Conservation (phyloP, 257 asterid species). For the Catharanthus roseus region DNA sequence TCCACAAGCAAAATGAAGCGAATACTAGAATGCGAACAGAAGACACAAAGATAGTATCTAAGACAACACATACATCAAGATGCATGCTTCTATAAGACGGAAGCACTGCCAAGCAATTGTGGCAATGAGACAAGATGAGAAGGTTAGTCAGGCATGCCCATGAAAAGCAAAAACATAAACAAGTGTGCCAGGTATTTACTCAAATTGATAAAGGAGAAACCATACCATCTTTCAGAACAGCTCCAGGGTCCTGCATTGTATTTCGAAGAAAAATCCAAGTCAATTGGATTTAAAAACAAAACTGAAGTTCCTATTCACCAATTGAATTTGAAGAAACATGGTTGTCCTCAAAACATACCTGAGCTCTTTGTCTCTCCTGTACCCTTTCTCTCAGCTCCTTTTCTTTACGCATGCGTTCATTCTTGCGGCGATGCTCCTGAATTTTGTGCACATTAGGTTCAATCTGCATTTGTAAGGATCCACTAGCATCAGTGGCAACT, state of each 20-base stretch:
- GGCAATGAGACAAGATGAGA: neutral
- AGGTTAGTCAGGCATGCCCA: neutral
- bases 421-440: slow-evolving; percentile 67
- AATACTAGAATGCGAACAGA: neutral
- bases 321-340: neutral
- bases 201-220: slow-evolving; percentile 7
- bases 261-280: slow-evolving; percentile 11
- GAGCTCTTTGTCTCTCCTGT: slow-evolving; percentile 29
- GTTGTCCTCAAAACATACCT: slow-evolving; percentile 19
- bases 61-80: neutral
- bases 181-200: no score
- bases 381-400: slow-evolving; percentile 42
- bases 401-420: slow-evolving; percentile 51
- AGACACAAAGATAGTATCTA: neutral
- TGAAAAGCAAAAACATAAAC: neutral
- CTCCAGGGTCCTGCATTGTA: slow-evolving; percentile 50
- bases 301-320: neutral
- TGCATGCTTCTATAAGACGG: neutral
- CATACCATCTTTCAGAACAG: slow-evolving; percentile 60
- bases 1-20: neutral
- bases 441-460: slow-evolving; percentile 62
- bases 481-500: neutral
- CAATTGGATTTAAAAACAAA: neutral
- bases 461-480: slow-evolving; percentile 40
- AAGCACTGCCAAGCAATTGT: neutral